These are phyloP conservation scores for Verticillium klebahnii DNA, from an alignment of 2,329 filamentous ascomycete species.

Conservation along the genomic window DNA sequence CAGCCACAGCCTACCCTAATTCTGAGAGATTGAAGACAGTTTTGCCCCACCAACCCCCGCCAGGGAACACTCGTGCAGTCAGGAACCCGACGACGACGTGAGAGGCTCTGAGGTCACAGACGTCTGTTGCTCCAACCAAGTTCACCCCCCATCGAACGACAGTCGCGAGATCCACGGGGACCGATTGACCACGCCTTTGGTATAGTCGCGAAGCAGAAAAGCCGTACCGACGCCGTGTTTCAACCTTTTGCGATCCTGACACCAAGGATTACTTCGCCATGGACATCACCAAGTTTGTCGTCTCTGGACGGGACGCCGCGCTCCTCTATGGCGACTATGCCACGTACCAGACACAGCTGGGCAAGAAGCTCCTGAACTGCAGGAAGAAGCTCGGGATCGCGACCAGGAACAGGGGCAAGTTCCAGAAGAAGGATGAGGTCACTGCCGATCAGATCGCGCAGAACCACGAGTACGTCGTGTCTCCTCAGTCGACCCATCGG, in stretches of 20 bases:
- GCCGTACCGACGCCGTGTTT: neutral
- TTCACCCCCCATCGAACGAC: neutral
- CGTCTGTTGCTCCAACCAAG: neutral
- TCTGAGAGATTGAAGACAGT: neutral
- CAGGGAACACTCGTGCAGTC: neutral
- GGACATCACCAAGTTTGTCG: constrained; percentile 86
- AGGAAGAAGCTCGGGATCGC: constrained; percentile 81
- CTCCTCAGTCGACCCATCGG: neutral
- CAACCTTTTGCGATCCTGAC: neutral
- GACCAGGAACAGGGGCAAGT: constrained; percentile 84
- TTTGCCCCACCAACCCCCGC: neutral
- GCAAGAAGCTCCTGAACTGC: constrained; percentile 74
- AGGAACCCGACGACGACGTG: neutral
- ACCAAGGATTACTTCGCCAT: constrained; percentile 42
- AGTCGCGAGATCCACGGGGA: neutral
- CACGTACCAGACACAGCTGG: constrained; percentile 75
- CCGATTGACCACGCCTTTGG: neutral
- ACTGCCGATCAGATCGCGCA: constrained; percentile 70
- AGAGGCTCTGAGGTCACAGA: neutral
- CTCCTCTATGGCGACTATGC: constrained; percentile 86
- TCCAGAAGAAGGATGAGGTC: constrained; percentile 63
- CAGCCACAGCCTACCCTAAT: neutral
- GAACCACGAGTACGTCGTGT: constrained; percentile 62
- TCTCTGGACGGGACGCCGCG: constrained; percentile 74
- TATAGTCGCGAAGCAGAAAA: neutral